phyloP scores from a whole-genome alignment of 371 early-diverging fungal genomes.

The Chytridiales sp. region DNA sequence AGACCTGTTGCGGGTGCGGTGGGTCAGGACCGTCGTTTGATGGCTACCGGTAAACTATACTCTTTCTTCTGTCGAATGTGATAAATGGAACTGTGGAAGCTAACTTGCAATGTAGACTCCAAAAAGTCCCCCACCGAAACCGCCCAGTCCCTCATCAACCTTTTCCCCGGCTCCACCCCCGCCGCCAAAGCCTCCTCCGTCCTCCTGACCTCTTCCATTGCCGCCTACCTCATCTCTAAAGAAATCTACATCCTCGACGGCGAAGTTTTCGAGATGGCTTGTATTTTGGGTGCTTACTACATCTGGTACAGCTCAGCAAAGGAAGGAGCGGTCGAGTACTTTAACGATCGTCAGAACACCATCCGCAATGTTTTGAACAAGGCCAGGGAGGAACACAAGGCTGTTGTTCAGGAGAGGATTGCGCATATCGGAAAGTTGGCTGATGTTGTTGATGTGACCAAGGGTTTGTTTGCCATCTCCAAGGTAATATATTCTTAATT shows the following conservation, averaged over 20 bases:
- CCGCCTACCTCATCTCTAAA: conserved; percentile 89
- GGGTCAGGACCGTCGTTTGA: too few relatives aligned
- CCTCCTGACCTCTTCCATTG: conserved; percentile 77
- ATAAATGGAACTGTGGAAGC: too few relatives aligned
- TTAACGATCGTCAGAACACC: conserved; percentile 74
- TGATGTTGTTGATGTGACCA: conserved; percentile 90
- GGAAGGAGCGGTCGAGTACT: conserved; percentile 87
- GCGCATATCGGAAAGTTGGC: conserved; percentile 87
- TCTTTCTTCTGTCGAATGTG: too few relatives aligned
- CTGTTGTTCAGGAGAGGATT: conserved; percentile 83
- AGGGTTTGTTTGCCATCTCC: conserved; percentile 89
- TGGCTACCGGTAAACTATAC: too few relatives aligned
- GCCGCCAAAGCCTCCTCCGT: conserved; percentile 88
- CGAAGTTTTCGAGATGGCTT: conserved; percentile 81
- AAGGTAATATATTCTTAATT: conserved; percentile 52
- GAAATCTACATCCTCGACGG: conserved; percentile 95
- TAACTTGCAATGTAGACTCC: too few relatives aligned
- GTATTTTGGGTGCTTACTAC: conserved; percentile 68
- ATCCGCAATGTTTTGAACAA: conserved; percentile 76
- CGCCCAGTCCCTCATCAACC: conserved; percentile 84
- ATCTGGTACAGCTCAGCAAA: conserved; percentile 73
- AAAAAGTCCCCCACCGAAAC: conserved; percentile 64
- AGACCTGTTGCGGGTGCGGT: too few relatives aligned
- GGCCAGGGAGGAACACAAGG: conserved; percentile 91
- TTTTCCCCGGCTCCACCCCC: conserved; percentile 86